Conservation (phyloP, 331 rosid genomes). For the Arachis monticola region DNA sequence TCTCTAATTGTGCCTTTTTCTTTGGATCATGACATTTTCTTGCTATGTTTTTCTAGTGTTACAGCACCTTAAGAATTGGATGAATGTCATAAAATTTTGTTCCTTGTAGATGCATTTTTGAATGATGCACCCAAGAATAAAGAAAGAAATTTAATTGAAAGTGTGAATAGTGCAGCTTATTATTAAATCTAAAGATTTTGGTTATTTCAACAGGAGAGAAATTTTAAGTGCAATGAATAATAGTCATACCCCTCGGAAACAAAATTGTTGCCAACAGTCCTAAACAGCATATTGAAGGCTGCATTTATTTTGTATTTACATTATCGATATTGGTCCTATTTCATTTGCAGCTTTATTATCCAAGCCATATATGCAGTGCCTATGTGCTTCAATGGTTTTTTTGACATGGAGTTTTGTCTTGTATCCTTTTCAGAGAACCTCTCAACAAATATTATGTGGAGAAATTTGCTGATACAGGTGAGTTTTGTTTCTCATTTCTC, state of each 20-base stretch:
- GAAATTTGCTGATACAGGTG: constrained; percentile 94
- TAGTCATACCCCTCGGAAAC: background rate
- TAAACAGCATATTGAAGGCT: background rate
- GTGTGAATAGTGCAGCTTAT: background rate
- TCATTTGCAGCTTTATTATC: constrained; percentile 1
- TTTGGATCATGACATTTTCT: constrained; percentile 20
- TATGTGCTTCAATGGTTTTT: constrained; percentile 18
- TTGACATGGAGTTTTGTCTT: constrained; percentile 29
- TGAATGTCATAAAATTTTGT: background rate
- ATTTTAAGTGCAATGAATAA: background rate
- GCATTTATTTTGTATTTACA: constrained; percentile 1
- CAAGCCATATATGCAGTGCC: constrained; percentile 8
- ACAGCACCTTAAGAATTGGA: constrained; percentile 19
- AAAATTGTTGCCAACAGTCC: background rate
- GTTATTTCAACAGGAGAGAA: constrained; percentile 2
- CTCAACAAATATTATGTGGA: constrained; percentile 99
- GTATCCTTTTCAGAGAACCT: constrained; percentile 75
- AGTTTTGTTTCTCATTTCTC: constrained; percentile 17
- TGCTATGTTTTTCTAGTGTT: constrained; percentile 2
- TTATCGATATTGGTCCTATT: background rate
- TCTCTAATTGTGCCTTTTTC: constrained; percentile 27
- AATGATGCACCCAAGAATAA: background rate
- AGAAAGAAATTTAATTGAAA: background rate
- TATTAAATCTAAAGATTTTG: background rate
- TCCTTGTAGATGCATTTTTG: background rate